Conservation (phyloP, 495 filamentous ascomycete species). For the Eremomyces bilateralis region DNA sequence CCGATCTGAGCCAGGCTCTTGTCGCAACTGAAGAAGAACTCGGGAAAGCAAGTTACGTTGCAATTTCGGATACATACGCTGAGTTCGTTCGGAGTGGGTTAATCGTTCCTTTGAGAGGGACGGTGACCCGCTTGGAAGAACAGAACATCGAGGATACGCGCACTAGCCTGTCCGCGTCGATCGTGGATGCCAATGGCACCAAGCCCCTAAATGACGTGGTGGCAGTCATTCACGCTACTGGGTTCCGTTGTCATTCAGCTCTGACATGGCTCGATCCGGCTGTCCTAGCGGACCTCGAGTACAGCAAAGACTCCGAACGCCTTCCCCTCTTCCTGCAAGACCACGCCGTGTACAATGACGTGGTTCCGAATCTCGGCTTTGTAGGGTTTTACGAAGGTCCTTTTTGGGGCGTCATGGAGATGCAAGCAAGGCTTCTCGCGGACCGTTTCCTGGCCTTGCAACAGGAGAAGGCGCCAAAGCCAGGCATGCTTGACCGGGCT, state of each 20-base stretch:
- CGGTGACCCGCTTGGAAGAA: too few species aligned
- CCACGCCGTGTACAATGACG: slow-evolving; percentile 35
- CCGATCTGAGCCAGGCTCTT: slow-evolving; percentile 23
- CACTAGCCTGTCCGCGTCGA: too few species aligned
- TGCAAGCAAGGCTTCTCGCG: slow-evolving; percentile 53
- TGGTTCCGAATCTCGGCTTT: slow-evolving; percentile 46
- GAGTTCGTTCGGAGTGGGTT: slow-evolving; percentile 45
- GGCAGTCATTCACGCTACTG: slow-evolving; percentile 53
- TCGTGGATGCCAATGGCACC: too few species aligned
- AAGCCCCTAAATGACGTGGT: slow-evolving; percentile 33
- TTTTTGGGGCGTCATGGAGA: slow-evolving; percentile 74
- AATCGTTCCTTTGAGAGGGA: slow-evolving; percentile 30
- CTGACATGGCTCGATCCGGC: slow-evolving; percentile 35
- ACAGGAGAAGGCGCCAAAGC: not conserved
- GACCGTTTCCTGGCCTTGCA: slow-evolving; percentile 5
- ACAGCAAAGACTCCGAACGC: slow-evolving; percentile 29
- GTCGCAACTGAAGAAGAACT: slow-evolving; percentile 15
- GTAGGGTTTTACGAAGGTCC: slow-evolving; percentile 73
- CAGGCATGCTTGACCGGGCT: slow-evolving; percentile 1
- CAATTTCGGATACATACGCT: slow-evolving; percentile 46
- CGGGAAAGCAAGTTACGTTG: slow-evolving; percentile 35
- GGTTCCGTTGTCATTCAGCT: slow-evolving; percentile 40
- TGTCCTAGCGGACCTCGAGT: slow-evolving; percentile 32
- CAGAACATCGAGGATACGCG: too few species aligned
- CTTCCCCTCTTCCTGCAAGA: slow-evolving; percentile 50